phyloP scores from a whole-genome alignment of 441 rosid species.

The Manihot esculenta region DNA sequence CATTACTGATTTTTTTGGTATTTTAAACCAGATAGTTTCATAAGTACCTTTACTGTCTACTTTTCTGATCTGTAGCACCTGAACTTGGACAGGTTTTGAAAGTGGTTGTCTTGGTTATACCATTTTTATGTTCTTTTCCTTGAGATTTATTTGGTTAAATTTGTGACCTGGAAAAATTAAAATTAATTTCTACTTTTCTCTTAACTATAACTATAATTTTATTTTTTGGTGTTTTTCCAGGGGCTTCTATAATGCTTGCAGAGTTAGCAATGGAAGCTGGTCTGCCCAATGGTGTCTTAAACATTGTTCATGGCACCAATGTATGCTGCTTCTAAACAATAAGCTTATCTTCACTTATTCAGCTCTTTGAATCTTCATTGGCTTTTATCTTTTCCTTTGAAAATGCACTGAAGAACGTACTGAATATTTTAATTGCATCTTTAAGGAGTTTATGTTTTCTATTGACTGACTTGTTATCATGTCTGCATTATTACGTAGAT shows the following conservation, averaged over 20 bases:
- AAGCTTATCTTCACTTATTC: background rate
- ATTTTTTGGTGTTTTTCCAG: slow-evolving; percentile 37
- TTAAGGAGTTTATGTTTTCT: background rate
- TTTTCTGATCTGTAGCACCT: background rate
- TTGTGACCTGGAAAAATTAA: background rate
- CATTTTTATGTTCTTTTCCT: background rate
- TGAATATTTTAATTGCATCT: background rate
- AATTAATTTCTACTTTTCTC: background rate
- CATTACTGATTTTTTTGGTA: background rate
- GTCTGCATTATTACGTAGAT: background rate
- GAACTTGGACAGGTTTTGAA: too few species aligned
- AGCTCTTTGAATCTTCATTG: background rate
- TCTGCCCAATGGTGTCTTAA: slow-evolving; percentile 82
- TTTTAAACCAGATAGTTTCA: background rate
- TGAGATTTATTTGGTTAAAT: background rate
- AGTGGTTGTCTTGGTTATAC: background rate
- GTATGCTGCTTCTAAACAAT: slow-evolving; percentile 40
- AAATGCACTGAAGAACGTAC: background rate
- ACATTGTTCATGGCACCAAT: slow-evolving; percentile 82
- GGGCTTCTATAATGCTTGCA: slow-evolving; percentile 90
- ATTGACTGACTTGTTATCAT: background rate
- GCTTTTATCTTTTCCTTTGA: background rate
- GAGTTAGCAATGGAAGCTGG: slow-evolving; percentile 95
- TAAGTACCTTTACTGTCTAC: background rate
- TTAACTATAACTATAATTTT: background rate